Conservation (phyloP, 495 filamentous ascomycete genomes). For the Aspergillus campestris region DNA sequence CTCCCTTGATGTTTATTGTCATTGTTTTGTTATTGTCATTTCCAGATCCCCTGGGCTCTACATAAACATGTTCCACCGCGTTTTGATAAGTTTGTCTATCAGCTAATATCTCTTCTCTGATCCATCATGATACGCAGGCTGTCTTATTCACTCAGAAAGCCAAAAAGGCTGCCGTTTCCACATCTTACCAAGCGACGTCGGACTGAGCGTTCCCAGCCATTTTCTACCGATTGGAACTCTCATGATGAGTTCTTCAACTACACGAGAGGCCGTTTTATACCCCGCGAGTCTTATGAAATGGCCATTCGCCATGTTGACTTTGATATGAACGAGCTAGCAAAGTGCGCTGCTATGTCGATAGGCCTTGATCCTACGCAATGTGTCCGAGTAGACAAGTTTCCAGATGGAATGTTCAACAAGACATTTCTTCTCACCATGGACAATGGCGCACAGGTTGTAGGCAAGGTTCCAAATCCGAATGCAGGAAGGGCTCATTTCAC, state of each 20-base stretch:
- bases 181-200: neutral
- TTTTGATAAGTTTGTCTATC: no score
- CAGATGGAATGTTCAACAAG: constrained; percentile 27
- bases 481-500: constrained; percentile 22
- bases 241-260: constrained; percentile 11
- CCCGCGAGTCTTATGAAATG: constrained; percentile 18
- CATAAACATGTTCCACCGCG: no score
- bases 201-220: neutral
- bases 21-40: no score
- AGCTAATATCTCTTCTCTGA: no score
- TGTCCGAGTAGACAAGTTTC: constrained; percentile 13
- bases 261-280: constrained; percentile 16
- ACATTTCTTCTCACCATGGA: constrained; percentile 22
- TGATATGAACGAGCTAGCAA: constrained; percentile 20
- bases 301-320: constrained; percentile 16
- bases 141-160: neutral
- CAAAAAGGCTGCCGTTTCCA: neutral
- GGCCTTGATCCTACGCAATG: constrained; percentile 11
- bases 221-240: constrained; percentile 7
- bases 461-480: constrained; percentile 26
- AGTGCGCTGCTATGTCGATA: constrained; percentile 15
- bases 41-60: no score
- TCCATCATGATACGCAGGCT: neutral
- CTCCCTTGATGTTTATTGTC: no score
- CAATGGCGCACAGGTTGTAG: constrained; percentile 22